Evolutionary conservation across 75 land plant genomes (phyloP), one percentile per base, ranked within the genome.

Genomic region (Pinus albicaulis): DNA sequence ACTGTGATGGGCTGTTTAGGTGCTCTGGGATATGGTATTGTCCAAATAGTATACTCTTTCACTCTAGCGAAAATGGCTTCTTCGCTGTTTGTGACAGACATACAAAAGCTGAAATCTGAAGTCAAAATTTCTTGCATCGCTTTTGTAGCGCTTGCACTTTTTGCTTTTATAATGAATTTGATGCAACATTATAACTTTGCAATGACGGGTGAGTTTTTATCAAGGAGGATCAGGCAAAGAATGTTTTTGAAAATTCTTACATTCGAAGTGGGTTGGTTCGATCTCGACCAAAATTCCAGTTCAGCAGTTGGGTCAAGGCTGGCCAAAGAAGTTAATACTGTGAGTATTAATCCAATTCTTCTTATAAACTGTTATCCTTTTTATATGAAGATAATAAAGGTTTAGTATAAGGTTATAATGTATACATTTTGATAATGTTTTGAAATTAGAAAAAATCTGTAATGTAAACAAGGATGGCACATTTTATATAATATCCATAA

Each of bases 241-340:
- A 83, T 83, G 83, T 56, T 83, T 20, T 28, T n/a, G 6, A 76
- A 80, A 34, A 63, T 80, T 5, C 73, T 83, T 0, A 70, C 64
- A 44, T 80, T 80, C 53, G 85, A 83, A 28, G 78, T 83, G 16
- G 85, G 83, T 20, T 83, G 85, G 85, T 83, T 65, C 24, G 85
- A 83, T 23, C 64, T 61, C 25, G 78, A 75, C 17, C 74, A 83
- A 53, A 83, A 83, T 63, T 57, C 65, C 3, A 83, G 82, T 56
- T 78, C 78, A n/a, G 83, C 83, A 14, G 26, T 83, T 26, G 76
- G 83, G 60, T 55, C 78, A 5, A 77, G 82, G 11, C 78, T 83
- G 28, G 72, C 74, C 7, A 73, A 84, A 19, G 80, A 77, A 52
- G 80, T 82, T 28, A 76, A 66, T 55, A 60, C 72, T 65, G 85